Conservation (phyloP, 2,329 filamentous ascomycete genomes). For the Pseudogymnoascus sp. region DNA sequence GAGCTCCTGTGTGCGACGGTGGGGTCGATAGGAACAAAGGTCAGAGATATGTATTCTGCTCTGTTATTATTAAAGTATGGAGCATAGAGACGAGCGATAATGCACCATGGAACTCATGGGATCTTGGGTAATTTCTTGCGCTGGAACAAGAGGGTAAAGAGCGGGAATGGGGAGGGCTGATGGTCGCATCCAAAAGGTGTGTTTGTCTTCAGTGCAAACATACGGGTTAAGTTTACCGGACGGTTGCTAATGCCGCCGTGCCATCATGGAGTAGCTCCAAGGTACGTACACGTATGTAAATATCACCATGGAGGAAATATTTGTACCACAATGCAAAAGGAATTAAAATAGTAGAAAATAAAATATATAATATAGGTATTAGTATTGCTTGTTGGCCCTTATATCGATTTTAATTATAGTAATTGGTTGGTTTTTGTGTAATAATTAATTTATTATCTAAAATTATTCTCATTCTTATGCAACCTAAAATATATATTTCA, state of each 20-base stretch:
- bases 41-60: slow-evolving; percentile 7
- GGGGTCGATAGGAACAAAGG: slow-evolving; percentile 1
- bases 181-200: slow-evolving; percentile 8
- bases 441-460: neutral
- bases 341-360: neutral
- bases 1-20: neutral
- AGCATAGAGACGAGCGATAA: slow-evolving; percentile 1
- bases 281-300: slow-evolving; percentile 6
- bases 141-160: slow-evolving; percentile 3
- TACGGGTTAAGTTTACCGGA: neutral
- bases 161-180: slow-evolving; percentile 3
- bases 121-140: neutral
- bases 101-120: slow-evolving; percentile 7
- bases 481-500: neutral
- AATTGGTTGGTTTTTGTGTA: neutral
- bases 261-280: neutral
- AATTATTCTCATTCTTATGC: neutral
- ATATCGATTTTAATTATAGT: neutral
- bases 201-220: slow-evolving; percentile 7
- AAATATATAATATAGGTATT: neutral
- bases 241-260: neutral
- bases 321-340: neutral
- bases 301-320: neutral
- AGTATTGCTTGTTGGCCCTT: neutral
- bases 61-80: neutral